phyloP scores from a whole-genome alignment of 75 land plant species.

The Adiantum capillusveneris region DNA sequence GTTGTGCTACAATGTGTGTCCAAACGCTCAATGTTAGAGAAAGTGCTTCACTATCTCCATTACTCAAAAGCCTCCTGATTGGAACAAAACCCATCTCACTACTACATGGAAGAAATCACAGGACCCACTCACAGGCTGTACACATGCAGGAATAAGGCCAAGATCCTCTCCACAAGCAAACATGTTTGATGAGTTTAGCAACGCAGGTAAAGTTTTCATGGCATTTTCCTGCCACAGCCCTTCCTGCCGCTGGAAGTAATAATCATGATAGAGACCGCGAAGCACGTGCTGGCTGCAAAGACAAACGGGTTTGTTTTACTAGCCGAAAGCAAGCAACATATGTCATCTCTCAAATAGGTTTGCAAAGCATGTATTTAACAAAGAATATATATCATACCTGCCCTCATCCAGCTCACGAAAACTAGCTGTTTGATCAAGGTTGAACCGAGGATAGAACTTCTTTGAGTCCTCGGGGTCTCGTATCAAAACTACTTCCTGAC shows the following conservation, averaged over 20 bases:
- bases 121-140: slow-evolving; percentile 64
- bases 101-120: not conserved
- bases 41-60: not conserved
- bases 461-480: slow-evolving; percentile 75
- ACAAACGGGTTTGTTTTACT: not conserved
- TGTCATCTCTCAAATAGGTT: not conserved
- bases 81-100: not conserved
- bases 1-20: too few species aligned
- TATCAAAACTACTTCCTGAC: slow-evolving; percentile 89
- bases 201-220: slow-evolving; percentile 82
- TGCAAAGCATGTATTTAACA: not conserved
- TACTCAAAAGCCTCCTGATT: not conserved
- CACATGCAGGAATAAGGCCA: slow-evolving; percentile 92
- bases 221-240: slow-evolving; percentile 89
- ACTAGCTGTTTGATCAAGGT: slow-evolving; percentile 75
- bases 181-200: slow-evolving; percentile 92
- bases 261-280: slow-evolving; percentile 70
- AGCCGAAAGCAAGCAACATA: not conserved
- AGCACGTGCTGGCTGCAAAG: slow-evolving; percentile 73
- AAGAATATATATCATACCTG: slow-evolving; percentile 38
- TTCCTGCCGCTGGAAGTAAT: slow-evolving; percentile 90
- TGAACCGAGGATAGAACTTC: slow-evolving; percentile 87
- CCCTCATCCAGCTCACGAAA: slow-evolving; percentile 85
- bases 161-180: slow-evolving; percentile 98
- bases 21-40: too few species aligned